Evolutionary conservation across 495 filamentous ascomycete species (phyloP).

Genomic region (Penicillium canescens): DNA sequence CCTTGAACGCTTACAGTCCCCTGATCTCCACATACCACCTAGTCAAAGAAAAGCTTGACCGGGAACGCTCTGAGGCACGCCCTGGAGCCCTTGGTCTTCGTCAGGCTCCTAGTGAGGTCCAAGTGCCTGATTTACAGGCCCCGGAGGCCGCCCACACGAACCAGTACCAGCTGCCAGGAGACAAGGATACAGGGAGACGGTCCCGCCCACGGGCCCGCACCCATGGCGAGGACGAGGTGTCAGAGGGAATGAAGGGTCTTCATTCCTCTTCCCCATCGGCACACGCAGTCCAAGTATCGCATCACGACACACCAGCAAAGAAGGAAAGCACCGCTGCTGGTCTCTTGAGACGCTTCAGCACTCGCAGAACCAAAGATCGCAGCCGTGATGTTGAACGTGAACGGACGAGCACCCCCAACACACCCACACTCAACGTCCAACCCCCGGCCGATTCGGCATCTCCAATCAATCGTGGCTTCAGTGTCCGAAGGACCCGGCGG

Average conservation of each 20-base stretch:
- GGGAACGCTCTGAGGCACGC: constrained; percentile 67
- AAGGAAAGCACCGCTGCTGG: constrained; percentile 88
- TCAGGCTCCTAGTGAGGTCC: constrained; percentile 58
- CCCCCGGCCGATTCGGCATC: constrained; percentile 64
- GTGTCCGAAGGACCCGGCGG: constrained; percentile 69
- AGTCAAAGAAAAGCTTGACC: constrained; percentile 89
- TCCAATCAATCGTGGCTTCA: constrained; percentile 75
- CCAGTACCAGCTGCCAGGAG: constrained; percentile 80
- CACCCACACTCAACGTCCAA: constrained; percentile 71
- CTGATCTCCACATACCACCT: constrained; percentile 95
- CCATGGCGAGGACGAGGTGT: constrained; percentile 91
- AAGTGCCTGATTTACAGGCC: constrained; percentile 72
- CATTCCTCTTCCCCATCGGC: constrained; percentile 56
- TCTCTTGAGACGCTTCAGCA: constrained; percentile 89
- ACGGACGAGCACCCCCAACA: constrained; percentile 59
- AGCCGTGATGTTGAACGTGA: constrained; percentile 52
- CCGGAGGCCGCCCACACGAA: constrained; percentile 95
- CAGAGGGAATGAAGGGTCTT: constrained; percentile 71
- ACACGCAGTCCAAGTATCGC: constrained; percentile 55
- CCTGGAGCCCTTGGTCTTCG: constrained; percentile 60
- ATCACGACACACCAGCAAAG: constrained; percentile 64
- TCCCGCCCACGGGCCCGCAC: constrained; percentile 85
- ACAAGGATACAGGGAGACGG: constrained; percentile 74
- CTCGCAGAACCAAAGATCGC: constrained; percentile 65
- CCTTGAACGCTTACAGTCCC: constrained; percentile 90